Evolutionary conservation across 2,329 filamentous ascomycete genomes (phyloP).

Genomic region (Nigrospora osmanthi): DNA sequence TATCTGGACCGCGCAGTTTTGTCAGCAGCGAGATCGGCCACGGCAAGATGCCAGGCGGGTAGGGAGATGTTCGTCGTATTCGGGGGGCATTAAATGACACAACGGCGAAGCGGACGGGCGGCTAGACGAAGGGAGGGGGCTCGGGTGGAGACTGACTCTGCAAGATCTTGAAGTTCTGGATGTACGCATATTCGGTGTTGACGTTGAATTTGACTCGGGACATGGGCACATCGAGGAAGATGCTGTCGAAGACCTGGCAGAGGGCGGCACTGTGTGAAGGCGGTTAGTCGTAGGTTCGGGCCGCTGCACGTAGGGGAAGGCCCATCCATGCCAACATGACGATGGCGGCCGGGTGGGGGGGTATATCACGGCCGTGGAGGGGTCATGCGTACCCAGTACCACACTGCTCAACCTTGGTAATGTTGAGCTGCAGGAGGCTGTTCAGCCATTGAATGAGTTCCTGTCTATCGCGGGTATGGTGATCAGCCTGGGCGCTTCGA

Average conservation of each 20-base stretch:
- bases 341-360: neutral
- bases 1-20: conserved; percentile 41
- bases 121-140: neutral
- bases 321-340: no score
- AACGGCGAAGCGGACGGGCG: no score
- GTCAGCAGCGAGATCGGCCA: no score
- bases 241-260: conserved; percentile 97
- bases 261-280: conserved; percentile 65
- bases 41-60: conserved; percentile 1
- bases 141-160: conserved; percentile 60
- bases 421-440: conserved; percentile 93
- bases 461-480: conserved; percentile 53
- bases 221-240: conserved; percentile 95
- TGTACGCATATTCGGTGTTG: conserved; percentile 92
- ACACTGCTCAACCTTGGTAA: conserved; percentile 98
- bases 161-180: conserved; percentile 97
- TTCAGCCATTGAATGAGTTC: conserved; percentile 96
- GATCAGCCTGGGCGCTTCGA: conserved; percentile 1
- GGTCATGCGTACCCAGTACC: conserved; percentile 73
- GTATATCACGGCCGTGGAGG: conserved; percentile 5
- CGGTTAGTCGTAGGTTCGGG: conserved; percentile 1
- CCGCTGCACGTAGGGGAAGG: no score
- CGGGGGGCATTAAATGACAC: no score
- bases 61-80: neutral
- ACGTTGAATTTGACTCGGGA: conserved; percentile 95